Base-by-base conservation (phyloP, 2,329 filamentous ascomycete species). In the Colletotrichum coccodes region DNA sequence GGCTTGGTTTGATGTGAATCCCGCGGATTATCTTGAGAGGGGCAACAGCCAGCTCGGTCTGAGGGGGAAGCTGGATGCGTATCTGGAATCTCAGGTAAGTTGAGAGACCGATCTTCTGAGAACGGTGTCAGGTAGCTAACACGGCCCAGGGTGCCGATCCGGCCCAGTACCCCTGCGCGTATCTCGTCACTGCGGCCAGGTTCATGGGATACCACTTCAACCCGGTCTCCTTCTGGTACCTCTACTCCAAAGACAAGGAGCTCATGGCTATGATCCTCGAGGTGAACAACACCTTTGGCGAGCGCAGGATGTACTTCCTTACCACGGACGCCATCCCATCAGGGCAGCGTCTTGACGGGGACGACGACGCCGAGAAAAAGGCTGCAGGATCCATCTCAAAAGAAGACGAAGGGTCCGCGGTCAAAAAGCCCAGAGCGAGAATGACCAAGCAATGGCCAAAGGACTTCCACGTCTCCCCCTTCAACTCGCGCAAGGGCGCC, bases 201-300 rank as follows among this genome's bases (percentile, higher is more conserved):
- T 91, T 94, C 70, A 76, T 93, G 6, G 90, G 90, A 3, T 92
- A 92, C 75, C 87, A 88, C 26, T 94, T 93, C 79, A 94, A 94
- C 73, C 91, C 91, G 0, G 90, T 92, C 3, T 94, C 91, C 0
- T 92, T 94, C 73, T 95, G 92, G 91, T 94, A 94, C 72, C 84
- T 95, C 3, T 94, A 95, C 76, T 86, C 89, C 14, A 72, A 79
- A 0, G 78, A 87, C 9, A 85, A 86, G 65, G 78, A 84, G 6
- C 82, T 94, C 16, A 85, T 83, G 28, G 89, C 89, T 63, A 89
- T 94, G 79, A 84, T 95, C 1, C 75, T 93, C 1, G 92, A 95
- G 76, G 90, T 94, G 52, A 93, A 93, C 78, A 94, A 94, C 73
- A 93, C 91, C 0, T 94, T 93, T 74, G 91, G 88, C 56, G 92